A percentile compares a stretch with the other conserved stretches of the same genome.
phyloP scores from a whole-genome alignment of 1,139 yeast genomes.

The Petasospora fabianii region DNA sequence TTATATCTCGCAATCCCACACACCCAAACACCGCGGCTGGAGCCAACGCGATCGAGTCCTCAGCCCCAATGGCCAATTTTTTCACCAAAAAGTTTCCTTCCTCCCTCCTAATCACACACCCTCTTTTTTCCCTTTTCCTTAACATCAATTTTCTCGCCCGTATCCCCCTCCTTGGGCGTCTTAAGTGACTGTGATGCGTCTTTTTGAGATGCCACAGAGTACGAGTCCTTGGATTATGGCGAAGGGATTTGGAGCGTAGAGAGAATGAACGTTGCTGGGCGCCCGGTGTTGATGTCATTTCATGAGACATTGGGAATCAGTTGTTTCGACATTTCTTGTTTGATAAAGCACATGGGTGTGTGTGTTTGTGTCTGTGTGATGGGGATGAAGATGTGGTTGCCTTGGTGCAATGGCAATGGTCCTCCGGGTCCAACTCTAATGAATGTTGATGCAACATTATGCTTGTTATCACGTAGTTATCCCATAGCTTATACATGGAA shows the following conservation, averaged over 20 bases:
- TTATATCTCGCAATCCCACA: background rate
- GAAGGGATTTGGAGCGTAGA: constrained; percentile 30
- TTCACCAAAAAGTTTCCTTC: constrained; percentile 1
- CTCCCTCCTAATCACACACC: constrained; percentile 1
- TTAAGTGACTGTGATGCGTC: constrained; percentile 6
- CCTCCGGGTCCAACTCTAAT: no score
- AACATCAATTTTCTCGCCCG: constrained; percentile 17
- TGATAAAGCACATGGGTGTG: no score
- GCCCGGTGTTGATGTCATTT: constrained; percentile 36
- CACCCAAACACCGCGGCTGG: constrained; percentile 1
- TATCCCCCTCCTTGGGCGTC: constrained; percentile 7
- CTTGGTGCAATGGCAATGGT: no score
- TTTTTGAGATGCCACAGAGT: background rate
- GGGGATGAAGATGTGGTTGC: background rate
- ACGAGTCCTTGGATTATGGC: constrained; percentile 6
- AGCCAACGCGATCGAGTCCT: background rate
- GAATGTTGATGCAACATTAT: no score
- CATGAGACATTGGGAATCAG: constrained; percentile 40
- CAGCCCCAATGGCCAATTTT: constrained; percentile 1
- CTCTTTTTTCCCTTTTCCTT: constrained; percentile 5
- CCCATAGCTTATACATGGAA: no score
- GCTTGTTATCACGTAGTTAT: no score
- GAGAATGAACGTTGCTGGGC: constrained; percentile 40
- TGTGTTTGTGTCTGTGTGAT: background rate
- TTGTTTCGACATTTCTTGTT: constrained; percentile 33